These are phyloP conservation scores for Cystoderma amianthinum DNA, from an alignment of 768 basidiomycete species.

Conservation along the genomic window DNA sequence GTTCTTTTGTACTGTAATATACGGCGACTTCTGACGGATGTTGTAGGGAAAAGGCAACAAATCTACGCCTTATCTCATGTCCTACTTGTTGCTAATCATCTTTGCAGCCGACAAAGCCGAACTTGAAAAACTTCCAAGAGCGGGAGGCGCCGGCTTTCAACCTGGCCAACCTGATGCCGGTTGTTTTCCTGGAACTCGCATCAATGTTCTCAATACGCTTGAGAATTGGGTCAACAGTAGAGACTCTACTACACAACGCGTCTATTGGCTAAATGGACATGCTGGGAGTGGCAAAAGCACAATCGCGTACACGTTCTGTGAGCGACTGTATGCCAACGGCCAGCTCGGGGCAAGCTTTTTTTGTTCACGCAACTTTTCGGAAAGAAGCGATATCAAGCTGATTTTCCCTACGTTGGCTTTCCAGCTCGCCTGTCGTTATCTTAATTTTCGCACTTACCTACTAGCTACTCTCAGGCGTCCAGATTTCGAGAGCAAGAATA, in stretches of 20 bases:
- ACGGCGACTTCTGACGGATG: not conserved
- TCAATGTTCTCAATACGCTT: not conserved
- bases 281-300: slow-evolving; percentile 16
- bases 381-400: not conserved
- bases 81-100: no score
- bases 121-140: not conserved
- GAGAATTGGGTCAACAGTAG: not conserved
- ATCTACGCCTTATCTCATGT: not conserved
- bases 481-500: no score
- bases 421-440: not conserved
- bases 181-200: not conserved
- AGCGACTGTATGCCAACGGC: slow-evolving; percentile 6
- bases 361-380: not conserved
- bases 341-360: slow-evolving; percentile 19
- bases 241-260: not conserved
- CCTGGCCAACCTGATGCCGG: not conserved
- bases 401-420: not conserved
- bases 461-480: not conserved
- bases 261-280: slow-evolving; percentile 15
- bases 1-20: no score
- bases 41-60: not conserved
- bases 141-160: not conserved
- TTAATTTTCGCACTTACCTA: not conserved
- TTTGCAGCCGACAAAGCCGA: not conserved
- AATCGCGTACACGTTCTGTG: slow-evolving; percentile 12